Conservation (phyloP, 2,329 filamentous ascomycete genomes). For the Graphilbum sp. region DNA sequence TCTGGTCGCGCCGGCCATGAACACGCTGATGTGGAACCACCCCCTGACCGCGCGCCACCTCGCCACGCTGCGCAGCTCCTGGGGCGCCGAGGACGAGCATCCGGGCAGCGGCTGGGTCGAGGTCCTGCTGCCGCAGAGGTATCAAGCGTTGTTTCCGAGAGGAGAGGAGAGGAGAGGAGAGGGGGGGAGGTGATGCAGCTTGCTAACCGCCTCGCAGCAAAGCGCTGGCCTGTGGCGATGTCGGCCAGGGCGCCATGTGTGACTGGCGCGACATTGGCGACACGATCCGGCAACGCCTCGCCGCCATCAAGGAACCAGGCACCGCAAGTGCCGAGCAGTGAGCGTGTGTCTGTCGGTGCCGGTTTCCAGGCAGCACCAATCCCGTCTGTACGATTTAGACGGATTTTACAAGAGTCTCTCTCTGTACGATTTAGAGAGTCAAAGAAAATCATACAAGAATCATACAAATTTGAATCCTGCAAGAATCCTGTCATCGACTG, state of each 20-base stretch:
- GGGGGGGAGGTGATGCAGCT: neutral
- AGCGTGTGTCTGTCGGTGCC: no score
- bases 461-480: no score
- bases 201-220: constrained; percentile 27
- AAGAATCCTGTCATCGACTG: no score
- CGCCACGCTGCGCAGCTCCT: constrained; percentile 52
- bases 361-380: no score
- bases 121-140: constrained; percentile 51
- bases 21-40: constrained; percentile 79
- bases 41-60: constrained; percentile 65
- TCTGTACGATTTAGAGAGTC: no score
- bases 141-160: no score
- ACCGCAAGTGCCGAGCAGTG: no score
- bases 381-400: no score
- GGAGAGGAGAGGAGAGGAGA: no score
- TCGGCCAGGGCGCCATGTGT: constrained; percentile 68
- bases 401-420: no score
- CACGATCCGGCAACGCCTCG: constrained; percentile 41
- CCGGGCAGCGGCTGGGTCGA: constrained; percentile 37
- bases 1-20: constrained; percentile 61
- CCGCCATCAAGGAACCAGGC: no score
- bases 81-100: constrained; percentile 34
- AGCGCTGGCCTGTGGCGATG: constrained; percentile 68
- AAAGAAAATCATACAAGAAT: no score
- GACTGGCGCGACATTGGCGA: constrained; percentile 62